Percentiles rank a stretch among this genome's conserved stretches.
These are phyloP conservation scores for Wickerhamiella allomyrinae DNA, from an alignment of 805 yeast species.

Conservation along the genomic window DNA sequence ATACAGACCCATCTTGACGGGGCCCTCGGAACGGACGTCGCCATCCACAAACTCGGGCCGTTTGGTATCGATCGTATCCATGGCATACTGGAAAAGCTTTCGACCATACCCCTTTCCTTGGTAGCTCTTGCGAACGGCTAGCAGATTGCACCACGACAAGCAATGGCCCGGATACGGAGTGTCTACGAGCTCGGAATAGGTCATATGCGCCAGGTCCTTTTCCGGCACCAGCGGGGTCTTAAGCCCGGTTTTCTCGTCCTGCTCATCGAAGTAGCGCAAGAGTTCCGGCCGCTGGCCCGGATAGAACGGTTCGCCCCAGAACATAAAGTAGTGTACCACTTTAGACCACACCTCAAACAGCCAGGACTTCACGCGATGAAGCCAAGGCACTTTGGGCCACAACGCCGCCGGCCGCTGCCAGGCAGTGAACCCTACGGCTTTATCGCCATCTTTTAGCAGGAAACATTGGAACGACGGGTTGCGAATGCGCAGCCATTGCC, in stretches of 20 bases:
- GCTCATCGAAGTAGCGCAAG: not conserved
- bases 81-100: not conserved
- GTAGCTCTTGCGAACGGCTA: not conserved
- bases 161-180: not conserved
- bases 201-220: not conserved
- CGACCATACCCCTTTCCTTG: slow-evolving; percentile 2
- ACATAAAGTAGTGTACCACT: not conserved
- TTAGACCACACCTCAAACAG: not conserved
- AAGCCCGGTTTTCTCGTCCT: not conserved
- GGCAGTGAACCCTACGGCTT: not conserved
- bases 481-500: not conserved
- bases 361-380: not conserved
- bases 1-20: not conserved
- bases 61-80: not conserved
- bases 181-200: not conserved
- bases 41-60: not conserved
- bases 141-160: not conserved
- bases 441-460: not conserved
- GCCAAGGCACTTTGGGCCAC: not conserved
- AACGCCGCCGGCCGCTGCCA: not conserved
- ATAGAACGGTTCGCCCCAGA: not conserved
- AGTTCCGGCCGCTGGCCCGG: not conserved
- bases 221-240: not conserved
- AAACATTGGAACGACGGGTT: not conserved
- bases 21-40: not conserved